phyloP scores from a whole-genome alignment of 495 filamentous ascomycete genomes.

The Penicillium riverlandense region DNA sequence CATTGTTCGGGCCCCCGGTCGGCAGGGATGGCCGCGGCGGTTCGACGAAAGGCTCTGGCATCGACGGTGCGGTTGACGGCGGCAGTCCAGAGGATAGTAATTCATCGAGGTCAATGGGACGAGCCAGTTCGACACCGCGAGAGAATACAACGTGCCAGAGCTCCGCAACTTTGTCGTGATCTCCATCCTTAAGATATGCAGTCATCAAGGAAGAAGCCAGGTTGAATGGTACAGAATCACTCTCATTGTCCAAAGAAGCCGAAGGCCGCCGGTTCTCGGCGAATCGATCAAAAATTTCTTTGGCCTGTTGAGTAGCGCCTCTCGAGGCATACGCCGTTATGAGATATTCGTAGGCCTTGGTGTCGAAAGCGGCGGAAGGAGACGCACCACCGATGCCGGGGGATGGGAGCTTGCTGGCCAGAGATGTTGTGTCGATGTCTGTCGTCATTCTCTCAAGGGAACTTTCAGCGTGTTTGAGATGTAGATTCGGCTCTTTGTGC shows the following conservation, averaged over 20 bases:
- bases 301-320: constrained; percentile 45
- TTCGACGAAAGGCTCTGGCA: background rate
- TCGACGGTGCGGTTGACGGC: background rate
- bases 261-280: constrained; percentile 22
- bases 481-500: background rate
- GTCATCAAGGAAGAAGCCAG: constrained; percentile 62
- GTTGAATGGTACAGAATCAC: constrained; percentile 38
- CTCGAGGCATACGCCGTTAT: constrained; percentile 54
- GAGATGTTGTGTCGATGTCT: constrained; percentile 8
- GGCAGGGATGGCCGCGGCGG: background rate
- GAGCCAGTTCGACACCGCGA: constrained; percentile 40
- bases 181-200: constrained; percentile 44
- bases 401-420: constrained; percentile 17
- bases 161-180: constrained; percentile 51
- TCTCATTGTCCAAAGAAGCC: constrained; percentile 9
- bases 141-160: constrained; percentile 58
- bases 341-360: constrained; percentile 50
- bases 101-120: constrained; percentile 11
- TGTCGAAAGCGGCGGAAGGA: constrained; percentile 28
- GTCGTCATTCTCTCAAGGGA: constrained; percentile 16
- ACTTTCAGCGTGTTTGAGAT: constrained; percentile 28
- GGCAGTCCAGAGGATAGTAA: constrained; percentile 6
- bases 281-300: constrained; percentile 52
- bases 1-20: background rate
- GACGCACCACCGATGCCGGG: constrained; percentile 8